Evolutionary conservation across 495 filamentous ascomycete species (phyloP), one percentile per base, ranked within the genome.

Genomic region (Daldinia vernicosa): DNA sequence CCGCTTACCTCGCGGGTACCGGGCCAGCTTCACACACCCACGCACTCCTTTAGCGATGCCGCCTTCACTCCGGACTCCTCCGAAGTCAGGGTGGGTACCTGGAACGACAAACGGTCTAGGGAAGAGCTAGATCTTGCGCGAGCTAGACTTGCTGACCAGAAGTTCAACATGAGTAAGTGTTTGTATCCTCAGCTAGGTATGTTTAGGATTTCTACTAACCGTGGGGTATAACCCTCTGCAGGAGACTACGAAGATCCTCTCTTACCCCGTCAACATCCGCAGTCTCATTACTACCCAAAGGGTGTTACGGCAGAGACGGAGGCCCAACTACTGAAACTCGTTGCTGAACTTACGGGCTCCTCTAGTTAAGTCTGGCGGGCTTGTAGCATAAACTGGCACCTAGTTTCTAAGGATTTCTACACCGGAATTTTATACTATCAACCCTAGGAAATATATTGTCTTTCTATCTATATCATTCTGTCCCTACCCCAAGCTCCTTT

Each of bases 81-180:
- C 24, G 50, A 53, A 19, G 53, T 30, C 8, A 35, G 15, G 19
- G 12, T 40, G 8, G 56, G 24, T 22, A 43, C 2, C 37, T 79
- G 90, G 70, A 85, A 84, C 72, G 89, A 82, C 59, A 85, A 85
- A 70, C 85, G 85, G 60, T 83, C 86, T 0, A 81, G 84, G 69
- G 89, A 92, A 19, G 91, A 93, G 50, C 88, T 85, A 61, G 79
- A 82, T 28, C 27, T 45, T 14, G 60, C 69, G 19, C 81, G 78
- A 52, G 43, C 63, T 14, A 70, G 76, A 14, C 75, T 84, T 14
- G 57, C 70, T 2, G 81, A 84, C 68, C 77, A 76, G 53, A 77
- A 75, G 32, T 85, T 84, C 59, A 80, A 76, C 27, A 74, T 76
- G 9, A 71, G 82, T 84, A 54, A 74, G 82, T 64, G 37, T 14